phyloP scores from a whole-genome alignment of 2,329 filamentous ascomycete genomes.

The Alternaria postmessia region DNA sequence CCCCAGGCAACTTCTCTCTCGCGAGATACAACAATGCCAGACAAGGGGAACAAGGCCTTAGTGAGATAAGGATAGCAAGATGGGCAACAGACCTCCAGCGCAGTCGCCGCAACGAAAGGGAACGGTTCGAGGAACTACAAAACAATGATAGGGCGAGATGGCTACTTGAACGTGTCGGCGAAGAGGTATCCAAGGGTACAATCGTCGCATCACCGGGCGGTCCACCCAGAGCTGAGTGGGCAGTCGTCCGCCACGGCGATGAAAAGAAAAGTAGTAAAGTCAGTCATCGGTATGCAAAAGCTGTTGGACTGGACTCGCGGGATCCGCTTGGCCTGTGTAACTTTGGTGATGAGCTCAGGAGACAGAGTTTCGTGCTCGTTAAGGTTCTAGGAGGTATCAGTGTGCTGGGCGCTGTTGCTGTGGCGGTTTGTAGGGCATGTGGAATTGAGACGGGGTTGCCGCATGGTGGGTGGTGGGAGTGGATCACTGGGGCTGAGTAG shows the following conservation, averaged over 20 bases:
- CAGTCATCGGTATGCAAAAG: slow-evolving; percentile 31
- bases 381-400: slow-evolving; percentile 79
- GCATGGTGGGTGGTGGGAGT: slow-evolving; percentile 39
- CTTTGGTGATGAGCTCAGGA: slow-evolving; percentile 71
- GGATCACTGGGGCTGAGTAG: slow-evolving; percentile 24
- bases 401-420: slow-evolving; percentile 74
- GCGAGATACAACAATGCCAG: slow-evolving; percentile 60
- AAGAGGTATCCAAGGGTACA: slow-evolving; percentile 61
- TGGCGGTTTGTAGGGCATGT: slow-evolving; percentile 54
- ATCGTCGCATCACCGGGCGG: slow-evolving; percentile 38
- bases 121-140: slow-evolving; percentile 69
- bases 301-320: slow-evolving; percentile 60
- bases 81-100: slow-evolving; percentile 85
- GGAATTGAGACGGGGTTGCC: slow-evolving; percentile 42
- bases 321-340: slow-evolving; percentile 83
- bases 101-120: slow-evolving; percentile 76
- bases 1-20: slow-evolving; percentile 47
- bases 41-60: slow-evolving; percentile 67
- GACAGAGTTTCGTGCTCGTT: slow-evolving; percentile 71
- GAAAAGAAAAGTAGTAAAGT: slow-evolving; percentile 38
- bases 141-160: slow-evolving; percentile 71
- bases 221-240: slow-evolving; percentile 44
- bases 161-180: slow-evolving; percentile 73
- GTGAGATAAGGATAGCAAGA: slow-evolving; percentile 76
- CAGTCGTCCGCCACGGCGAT: slow-evolving; percentile 39